phyloP scores from a whole-genome alignment of 805 yeast species.

The Kodamaea lidongshanica region DNA sequence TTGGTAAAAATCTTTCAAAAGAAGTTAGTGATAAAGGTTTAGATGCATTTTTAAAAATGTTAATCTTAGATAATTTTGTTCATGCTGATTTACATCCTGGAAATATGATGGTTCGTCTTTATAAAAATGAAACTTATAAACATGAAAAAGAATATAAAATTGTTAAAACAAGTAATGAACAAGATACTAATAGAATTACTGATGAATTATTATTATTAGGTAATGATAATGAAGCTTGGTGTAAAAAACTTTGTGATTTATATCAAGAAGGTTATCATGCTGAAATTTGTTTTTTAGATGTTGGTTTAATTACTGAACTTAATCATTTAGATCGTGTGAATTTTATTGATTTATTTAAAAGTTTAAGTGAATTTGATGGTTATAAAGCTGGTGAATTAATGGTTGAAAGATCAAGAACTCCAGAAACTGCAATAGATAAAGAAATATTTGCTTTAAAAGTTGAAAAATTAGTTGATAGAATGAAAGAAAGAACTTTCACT shows the following conservation, averaged over 20 bases:
- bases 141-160: conserved; percentile 40
- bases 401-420: conserved; percentile 92
- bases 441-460: conserved; percentile 86
- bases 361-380: conserved; percentile 89
- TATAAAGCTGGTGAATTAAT: conserved; percentile 90
- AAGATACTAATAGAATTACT: conserved; percentile 43
- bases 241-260: conserved; percentile 39
- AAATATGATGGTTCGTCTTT: conserved; percentile 73
- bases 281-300: conserved; percentile 84
- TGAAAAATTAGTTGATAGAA: conserved; percentile 71
- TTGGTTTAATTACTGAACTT: conserved; percentile 89
- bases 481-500: conserved; percentile 84
- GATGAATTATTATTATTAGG: conserved; percentile 32
- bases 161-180: conserved; percentile 38
- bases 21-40: conserved; percentile 74
- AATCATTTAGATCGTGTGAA: conserved; percentile 72
- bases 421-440: conserved; percentile 79
- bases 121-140: conserved; percentile 41
- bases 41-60: conserved; percentile 89
- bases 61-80: conserved; percentile 85
- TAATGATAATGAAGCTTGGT: conserved; percentile 38
- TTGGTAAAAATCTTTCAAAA: conserved; percentile 52
- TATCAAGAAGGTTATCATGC: conserved; percentile 63
- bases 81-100: conserved; percentile 98
- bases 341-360: conserved; percentile 82